phyloP scores from a whole-genome alignment of 176 grass and related monocot genomes.

The Pharus latifolius region DNA sequence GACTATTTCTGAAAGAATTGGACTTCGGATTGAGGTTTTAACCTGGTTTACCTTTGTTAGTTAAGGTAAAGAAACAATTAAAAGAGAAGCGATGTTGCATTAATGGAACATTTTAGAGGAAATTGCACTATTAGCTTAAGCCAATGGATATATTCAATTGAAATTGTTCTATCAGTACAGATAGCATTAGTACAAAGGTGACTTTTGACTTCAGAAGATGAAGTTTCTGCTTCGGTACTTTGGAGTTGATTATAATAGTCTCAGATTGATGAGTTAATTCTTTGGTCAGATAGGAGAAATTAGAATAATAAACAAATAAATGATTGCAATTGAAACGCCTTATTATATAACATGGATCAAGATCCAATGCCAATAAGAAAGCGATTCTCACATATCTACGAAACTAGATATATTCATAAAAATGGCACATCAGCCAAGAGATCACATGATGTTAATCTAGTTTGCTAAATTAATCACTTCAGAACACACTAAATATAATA shows the following conservation, averaged over 20 bases:
- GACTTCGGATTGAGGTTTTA: too few species aligned
- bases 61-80: not conserved
- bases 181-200: not conserved
- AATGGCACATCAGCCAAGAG: not conserved
- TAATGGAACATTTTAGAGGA: not conserved
- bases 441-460: conserved; percentile 2
- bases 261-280: not conserved
- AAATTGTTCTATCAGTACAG: not conserved
- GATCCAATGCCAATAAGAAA: not conserved
- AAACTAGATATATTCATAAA: not conserved
- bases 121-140: too few species aligned
- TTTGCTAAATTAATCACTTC: too few species aligned
- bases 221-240: not conserved
- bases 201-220: conserved; percentile 8
- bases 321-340: not conserved
- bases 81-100: too few species aligned
- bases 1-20: not conserved
- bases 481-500: too few species aligned
- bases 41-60: not conserved
- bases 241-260: conserved; percentile 5
- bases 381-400: not conserved
- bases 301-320: not conserved
- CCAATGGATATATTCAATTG: not conserved
- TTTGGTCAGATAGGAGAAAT: conserved; percentile 12
- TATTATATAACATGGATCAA: not conserved